Evolutionary conservation across 306 rosid genomes (phyloP).

Genomic region (Chamaecrista fasciculata): DNA sequence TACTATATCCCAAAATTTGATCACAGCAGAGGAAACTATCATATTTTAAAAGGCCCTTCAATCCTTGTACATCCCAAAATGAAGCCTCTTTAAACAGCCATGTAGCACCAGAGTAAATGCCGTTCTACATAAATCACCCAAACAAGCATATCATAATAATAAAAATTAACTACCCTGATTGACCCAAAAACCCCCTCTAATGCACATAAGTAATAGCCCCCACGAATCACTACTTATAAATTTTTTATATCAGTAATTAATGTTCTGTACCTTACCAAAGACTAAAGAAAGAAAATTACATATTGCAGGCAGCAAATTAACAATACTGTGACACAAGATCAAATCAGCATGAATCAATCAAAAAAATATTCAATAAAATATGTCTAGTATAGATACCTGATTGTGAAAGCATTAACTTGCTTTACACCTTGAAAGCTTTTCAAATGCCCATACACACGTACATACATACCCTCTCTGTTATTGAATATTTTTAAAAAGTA

Average conservation of each 20-base stretch:
- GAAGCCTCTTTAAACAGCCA: constrained; percentile 4
- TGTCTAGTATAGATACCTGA: constrained; percentile 48
- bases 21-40: background rate
- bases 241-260: too few relatives aligned
- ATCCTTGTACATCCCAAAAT: background rate
- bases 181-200: background rate
- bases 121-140: background rate
- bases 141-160: background rate
- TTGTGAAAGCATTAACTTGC: constrained; percentile 75
- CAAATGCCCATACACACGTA: constrained; percentile 79
- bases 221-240: background rate
- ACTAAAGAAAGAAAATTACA: constrained; percentile 18
- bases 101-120: background rate
- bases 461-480: constrained; percentile 43
- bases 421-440: constrained; percentile 73
- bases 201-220: background rate
- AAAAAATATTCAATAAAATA: background rate
- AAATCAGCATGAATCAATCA: constrained; percentile 1
- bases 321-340: background rate
- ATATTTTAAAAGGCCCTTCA: background rate
- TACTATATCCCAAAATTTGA: background rate
- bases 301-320: background rate
- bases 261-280: too few relatives aligned
- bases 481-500: constrained; percentile 27
- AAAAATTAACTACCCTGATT: background rate